phyloP scores from a whole-genome alignment of 306 rosid species.

The Vicia faba region DNA sequence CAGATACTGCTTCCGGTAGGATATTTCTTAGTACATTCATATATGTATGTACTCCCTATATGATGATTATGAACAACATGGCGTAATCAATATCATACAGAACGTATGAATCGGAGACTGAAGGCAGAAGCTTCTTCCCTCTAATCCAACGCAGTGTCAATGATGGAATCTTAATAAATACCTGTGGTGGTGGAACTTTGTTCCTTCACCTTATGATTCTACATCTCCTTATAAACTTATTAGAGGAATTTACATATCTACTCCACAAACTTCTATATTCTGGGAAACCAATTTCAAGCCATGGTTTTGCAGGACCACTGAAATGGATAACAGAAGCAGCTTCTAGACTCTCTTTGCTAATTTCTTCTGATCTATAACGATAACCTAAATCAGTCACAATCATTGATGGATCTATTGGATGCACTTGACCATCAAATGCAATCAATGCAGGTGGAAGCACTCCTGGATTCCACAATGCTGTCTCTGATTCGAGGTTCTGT shows the following conservation, averaged over 20 bases:
- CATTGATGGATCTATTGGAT: slow-evolving; percentile 69
- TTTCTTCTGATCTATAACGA: slow-evolving; percentile 45
- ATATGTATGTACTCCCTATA: slow-evolving; percentile 57
- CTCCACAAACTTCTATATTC: slow-evolving; percentile 77
- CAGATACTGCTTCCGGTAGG: slow-evolving; percentile 46
- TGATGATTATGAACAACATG: slow-evolving; percentile 67
- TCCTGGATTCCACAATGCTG: slow-evolving; percentile 77
- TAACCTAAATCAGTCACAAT: slow-evolving; percentile 69
- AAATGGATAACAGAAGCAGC: slow-evolving; percentile 73
- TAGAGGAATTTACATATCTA: slow-evolving; percentile 67
- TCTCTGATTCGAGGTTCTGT: slow-evolving; percentile 68
- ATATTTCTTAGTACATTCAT: slow-evolving; percentile 44
- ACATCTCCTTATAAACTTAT: slow-evolving; percentile 76
- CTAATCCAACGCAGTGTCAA: slow-evolving; percentile 49
- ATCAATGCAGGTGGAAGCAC: slow-evolving; percentile 70
- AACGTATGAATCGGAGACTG: slow-evolving; percentile 74
- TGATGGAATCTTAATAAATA: slow-evolving; percentile 49
- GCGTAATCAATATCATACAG: slow-evolving; percentile 36
- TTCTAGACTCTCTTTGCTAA: slow-evolving; percentile 49
- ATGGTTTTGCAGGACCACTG: slow-evolving; percentile 98
- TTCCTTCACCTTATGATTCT: slow-evolving; percentile 62
- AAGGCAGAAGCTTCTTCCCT: slow-evolving; percentile 97
- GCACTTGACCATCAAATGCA: slow-evolving; percentile 79
- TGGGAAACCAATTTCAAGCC: slow-evolving; percentile 86
- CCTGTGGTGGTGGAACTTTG: slow-evolving; percentile 50